phyloP scores from a whole-genome alignment of 106 monocot genomes.

The Dendrobium chrysotoxum region DNA sequence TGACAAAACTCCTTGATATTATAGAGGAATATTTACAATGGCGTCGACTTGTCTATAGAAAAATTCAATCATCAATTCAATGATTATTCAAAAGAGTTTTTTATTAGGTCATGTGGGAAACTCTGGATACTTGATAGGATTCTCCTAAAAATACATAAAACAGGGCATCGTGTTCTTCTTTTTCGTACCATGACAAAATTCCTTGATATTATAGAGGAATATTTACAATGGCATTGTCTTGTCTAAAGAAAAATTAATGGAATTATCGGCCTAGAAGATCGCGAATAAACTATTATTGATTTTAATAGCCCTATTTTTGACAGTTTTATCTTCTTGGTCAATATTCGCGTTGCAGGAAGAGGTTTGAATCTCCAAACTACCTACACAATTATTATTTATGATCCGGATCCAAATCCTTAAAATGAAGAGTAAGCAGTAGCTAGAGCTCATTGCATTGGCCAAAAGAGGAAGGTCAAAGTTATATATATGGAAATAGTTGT shows the following conservation, averaged over 20 bases:
- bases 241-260: constrained; percentile 92
- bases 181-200: constrained; percentile 99
- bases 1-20: constrained; percentile 96
- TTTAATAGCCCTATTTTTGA: constrained; percentile 77
- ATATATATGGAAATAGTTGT: constrained; percentile 97
- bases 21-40: constrained; percentile 95
- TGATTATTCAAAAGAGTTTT: constrained; percentile 70
- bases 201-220: constrained; percentile 90
- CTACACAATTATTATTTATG: constrained; percentile 94
- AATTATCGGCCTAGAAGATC: constrained; percentile 82
- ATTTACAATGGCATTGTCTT: constrained; percentile 82
- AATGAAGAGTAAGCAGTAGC: constrained; percentile 99
- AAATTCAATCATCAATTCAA: no score
- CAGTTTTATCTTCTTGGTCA: constrained; percentile 96
- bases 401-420: constrained; percentile 97
- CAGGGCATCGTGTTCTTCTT: constrained; percentile 94
- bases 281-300: constrained; percentile 85
- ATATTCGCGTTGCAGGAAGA: constrained; percentile 96
- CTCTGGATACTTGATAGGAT: constrained; percentile 95
- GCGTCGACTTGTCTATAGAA: constrained; percentile 68
- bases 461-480: constrained; percentile 89
- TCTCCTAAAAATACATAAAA: constrained; percentile 88
- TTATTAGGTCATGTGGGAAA: constrained; percentile 92
- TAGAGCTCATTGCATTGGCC: constrained; percentile 95
- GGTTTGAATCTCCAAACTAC: constrained; percentile 95